phyloP scores from a whole-genome alignment of 305 asterid species.

The Fraxinus angustifolia region DNA sequence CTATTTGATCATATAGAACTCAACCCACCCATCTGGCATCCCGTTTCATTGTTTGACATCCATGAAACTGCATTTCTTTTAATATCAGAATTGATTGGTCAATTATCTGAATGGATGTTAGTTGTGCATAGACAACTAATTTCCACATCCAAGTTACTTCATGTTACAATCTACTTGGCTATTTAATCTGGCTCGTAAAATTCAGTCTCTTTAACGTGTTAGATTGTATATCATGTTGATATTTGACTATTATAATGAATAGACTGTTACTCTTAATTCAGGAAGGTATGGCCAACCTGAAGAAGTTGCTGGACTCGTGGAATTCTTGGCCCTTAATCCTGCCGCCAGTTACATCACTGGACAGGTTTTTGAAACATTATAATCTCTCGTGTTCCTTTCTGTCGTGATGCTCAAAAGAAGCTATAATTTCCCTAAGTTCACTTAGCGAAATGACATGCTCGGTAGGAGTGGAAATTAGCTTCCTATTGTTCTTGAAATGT shows the following conservation, averaged over 20 bases:
- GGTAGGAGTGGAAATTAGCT: not conserved
- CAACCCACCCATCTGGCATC: not conserved
- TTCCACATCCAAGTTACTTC: not conserved
- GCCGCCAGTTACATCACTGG: conserved; percentile 87
- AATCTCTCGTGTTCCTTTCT: not conserved
- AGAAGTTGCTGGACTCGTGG: conserved; percentile 88
- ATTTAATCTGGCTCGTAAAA: not conserved
- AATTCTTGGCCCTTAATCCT: conserved; percentile 81
- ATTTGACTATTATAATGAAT: not conserved
- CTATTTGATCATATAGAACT: not conserved
- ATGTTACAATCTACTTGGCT: not conserved
- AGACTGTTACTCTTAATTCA: conserved; percentile 22
- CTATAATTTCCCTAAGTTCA: not conserved
- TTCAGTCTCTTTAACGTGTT: not conserved
- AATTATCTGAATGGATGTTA: not conserved
- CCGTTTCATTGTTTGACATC: too few relatives aligned
- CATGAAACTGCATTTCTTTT: not conserved
- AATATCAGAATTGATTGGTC: not conserved
- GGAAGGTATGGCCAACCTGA: conserved; percentile 93
- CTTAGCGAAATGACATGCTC: not conserved
- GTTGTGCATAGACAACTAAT: not conserved
- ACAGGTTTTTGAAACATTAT: conserved; percentile 48
- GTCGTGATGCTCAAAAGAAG: not conserved
- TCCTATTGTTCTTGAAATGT: not conserved
- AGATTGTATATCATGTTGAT: not conserved